Base-by-base conservation (phyloP, 805 yeast genomes). In the Pachysolen tannophilus region DNA sequence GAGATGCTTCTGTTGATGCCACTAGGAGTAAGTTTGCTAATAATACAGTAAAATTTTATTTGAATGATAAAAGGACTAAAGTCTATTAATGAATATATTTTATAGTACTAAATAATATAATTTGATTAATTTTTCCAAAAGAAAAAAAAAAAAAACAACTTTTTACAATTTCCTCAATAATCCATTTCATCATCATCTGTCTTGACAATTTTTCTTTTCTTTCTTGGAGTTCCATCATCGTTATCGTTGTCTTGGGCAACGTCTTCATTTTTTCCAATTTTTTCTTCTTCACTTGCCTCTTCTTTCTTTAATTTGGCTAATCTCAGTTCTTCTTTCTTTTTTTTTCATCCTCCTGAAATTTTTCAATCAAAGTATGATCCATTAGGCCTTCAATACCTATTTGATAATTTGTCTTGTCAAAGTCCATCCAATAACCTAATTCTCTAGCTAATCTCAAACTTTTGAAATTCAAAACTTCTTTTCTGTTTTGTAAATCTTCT, bases 1-100 rank as follows among this genome's bases (percentile, higher is more conserved):
- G 76, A 44, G 85, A 82, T 44, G 85, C 70, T 5, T 62, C 70
- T 16, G 63, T 80, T 5, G 82, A 75, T 53, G 77, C 82, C 3
- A 72, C 34, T 31, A 36, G 20, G 14, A 20, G 25, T 19, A 8
- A 17, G 17, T 36, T 33, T 10, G 15, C 25, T 15, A 23, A 8
- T 23, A 11, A 11, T 11, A 14, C 13, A 23, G 40, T 33, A 10
- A 23, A 33, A 26, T 28, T 29, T 32, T 33, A 33, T 33, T 32
- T 32, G 16, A 36, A 36, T 6, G 37, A 37, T n/a, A 33, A 33
- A 18, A 14, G 37, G 5, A 32, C 34, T 5, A 37, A 33, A 30
- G 17, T 26, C n/a, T n/a, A n/a, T n/a, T n/a, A n/a, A n/a, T n/a
- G n/a, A n/a, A n/a, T n/a, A n/a, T n/a, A n/a, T n/a, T n/a, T n/a